A percentile compares a stretch with the other conserved stretches of the same genome.
phyloP scores from a whole-genome alignment of 805 yeast species.

The Candida sonorensis region DNA sequence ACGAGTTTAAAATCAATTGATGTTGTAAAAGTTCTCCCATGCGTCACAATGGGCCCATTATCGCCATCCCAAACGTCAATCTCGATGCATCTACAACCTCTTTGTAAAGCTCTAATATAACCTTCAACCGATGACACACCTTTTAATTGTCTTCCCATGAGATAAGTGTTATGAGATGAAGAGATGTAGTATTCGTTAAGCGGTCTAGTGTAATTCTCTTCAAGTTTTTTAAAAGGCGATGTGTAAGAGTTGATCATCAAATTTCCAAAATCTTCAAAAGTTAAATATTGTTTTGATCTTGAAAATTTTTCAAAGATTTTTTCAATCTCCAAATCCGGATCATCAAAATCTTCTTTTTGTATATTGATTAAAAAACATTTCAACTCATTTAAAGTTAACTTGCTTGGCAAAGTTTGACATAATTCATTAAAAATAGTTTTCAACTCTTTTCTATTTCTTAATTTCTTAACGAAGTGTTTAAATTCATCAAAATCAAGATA shows the following conservation, averaged over 20 bases:
- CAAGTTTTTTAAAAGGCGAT: slow-evolving; percentile 14
- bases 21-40: slow-evolving; percentile 79
- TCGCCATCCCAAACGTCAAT: slow-evolving; percentile 88
- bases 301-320: slow-evolving; percentile 35
- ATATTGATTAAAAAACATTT: slow-evolving; percentile 35
- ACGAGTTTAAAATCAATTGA: slow-evolving; percentile 67
- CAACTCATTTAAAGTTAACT: slow-evolving; percentile 28
- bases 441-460: slow-evolving; percentile 65
- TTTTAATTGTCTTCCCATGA: slow-evolving; percentile 80
- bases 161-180: slow-evolving; percentile 91
- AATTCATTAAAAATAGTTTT: slow-evolving; percentile 29
- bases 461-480: slow-evolving; percentile 59
- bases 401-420: slow-evolving; percentile 6
- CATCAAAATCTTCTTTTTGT: slow-evolving; percentile 39
- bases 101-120: slow-evolving; percentile 75
- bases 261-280: slow-evolving; percentile 21
- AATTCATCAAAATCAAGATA: slow-evolving; percentile 66
- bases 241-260: slow-evolving; percentile 29
- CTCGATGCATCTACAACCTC: slow-evolving; percentile 94
- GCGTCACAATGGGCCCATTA: slow-evolving; percentile 79
- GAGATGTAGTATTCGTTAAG: slow-evolving; percentile 83
- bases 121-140: slow-evolving; percentile 88
- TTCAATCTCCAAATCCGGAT: slow-evolving; percentile 22
- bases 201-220: slow-evolving; percentile 52
- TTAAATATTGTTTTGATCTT: slow-evolving; percentile 12